Evolutionary conservation across 306 rosid species (phyloP).

Genomic region (Betula pendula): DNA sequence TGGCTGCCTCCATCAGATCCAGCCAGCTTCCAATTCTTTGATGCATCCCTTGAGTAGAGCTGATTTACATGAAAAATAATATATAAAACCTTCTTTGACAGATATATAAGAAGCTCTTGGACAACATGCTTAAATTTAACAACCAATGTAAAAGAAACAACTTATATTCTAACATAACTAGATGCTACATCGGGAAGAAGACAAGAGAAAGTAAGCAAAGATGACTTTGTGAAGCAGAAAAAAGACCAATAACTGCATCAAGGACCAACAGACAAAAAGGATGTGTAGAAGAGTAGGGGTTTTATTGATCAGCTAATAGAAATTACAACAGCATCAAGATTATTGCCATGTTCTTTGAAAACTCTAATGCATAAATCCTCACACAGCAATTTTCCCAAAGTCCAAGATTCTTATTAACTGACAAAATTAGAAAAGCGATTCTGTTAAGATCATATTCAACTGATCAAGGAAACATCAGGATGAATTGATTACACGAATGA

Average conservation of each 20-base stretch:
- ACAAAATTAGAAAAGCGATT: neutral
- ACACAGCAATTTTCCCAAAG: neutral
- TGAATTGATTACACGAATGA: neutral
- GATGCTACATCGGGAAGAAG: neutral
- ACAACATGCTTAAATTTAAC: neutral
- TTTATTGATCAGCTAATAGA: neutral
- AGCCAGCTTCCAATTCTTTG: constrained; percentile 75
- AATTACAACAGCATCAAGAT: neutral
- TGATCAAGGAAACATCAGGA: neutral
- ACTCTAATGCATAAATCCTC: neutral
- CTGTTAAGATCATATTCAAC: neutral
- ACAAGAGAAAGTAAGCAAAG: neutral
- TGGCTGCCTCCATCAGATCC: constrained; percentile 65
- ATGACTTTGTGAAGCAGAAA: neutral
- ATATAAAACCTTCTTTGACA: neutral
- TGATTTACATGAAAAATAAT: constrained; percentile 35
- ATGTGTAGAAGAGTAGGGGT: neutral
- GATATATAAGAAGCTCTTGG: neutral
- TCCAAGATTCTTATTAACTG: neutral
- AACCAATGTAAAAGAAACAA: neutral
- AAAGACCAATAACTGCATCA: neutral
- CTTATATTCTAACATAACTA: neutral
- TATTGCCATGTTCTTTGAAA: neutral
- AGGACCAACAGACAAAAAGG: neutral
- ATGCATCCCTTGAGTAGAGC: constrained; percentile 85